These are phyloP conservation scores for Iberis pinnata DNA, from an alignment of 345 rosid genomes.

Conservation along the genomic window DNA sequence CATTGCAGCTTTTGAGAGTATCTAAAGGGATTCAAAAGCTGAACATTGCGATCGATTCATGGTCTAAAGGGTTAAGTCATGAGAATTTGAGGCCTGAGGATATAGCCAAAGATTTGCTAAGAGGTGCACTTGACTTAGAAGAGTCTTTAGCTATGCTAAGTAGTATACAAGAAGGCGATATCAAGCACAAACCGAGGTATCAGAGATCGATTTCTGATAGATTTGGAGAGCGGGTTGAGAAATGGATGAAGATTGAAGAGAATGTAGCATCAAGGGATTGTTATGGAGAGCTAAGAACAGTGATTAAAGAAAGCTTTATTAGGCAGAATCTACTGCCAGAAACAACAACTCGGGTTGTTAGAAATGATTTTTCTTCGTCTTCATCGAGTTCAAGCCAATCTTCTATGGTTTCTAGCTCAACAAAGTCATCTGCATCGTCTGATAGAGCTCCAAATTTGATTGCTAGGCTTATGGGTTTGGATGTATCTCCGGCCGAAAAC, in stretches of 20 bases:
- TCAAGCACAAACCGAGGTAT: slow-evolving; percentile 44
- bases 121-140: slow-evolving; percentile 84
- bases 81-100: slow-evolving; percentile 47
- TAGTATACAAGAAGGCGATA: slow-evolving; percentile 66
- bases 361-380: slow-evolving; percentile 32
- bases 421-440: slow-evolving; percentile 32
- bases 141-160: slow-evolving; percentile 72
- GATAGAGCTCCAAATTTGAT: slow-evolving; percentile 49
- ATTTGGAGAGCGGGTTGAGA: slow-evolving; percentile 30
- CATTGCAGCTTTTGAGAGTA: slow-evolving; percentile 67
- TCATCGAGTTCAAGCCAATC: slow-evolving; percentile 64
- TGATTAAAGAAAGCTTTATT: slow-evolving; percentile 49
- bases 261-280: slow-evolving; percentile 42
- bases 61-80: slow-evolving; percentile 41
- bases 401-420: slow-evolving; percentile 37
- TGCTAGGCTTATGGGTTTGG: slow-evolving; percentile 93
- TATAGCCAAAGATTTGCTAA: slow-evolving; percentile 57
- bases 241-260: slow-evolving; percentile 32
- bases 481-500: slow-evolving; percentile 37
- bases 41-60: slow-evolving; percentile 56
- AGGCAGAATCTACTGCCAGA: slow-evolving; percentile 50
- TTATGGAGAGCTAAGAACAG: slow-evolving; percentile 57
- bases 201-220: slow-evolving; percentile 33
- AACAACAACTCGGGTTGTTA: slow-evolving; percentile 11
- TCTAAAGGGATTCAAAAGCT: slow-evolving; percentile 78